phyloP scores from a whole-genome alignment of 1,284 basidiomycete genomes.

The Marasmius oreades region DNA sequence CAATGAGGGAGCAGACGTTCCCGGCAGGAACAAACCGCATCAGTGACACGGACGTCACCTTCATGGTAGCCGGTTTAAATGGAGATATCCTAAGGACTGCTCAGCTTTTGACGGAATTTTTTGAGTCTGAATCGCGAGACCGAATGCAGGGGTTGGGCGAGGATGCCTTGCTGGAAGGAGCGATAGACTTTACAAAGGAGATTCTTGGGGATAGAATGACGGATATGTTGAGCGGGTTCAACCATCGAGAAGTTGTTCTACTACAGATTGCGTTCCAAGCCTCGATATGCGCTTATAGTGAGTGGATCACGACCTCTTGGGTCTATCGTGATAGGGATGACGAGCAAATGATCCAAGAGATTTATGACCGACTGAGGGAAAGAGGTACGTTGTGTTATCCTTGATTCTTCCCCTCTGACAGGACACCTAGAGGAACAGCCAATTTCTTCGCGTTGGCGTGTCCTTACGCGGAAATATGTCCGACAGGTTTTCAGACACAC shows the following conservation, averaged over 20 bases:
- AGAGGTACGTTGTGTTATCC: constrained; percentile 25
- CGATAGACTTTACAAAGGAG: constrained; percentile 6
- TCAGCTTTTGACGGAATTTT: constrained; percentile 34
- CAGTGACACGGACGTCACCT: constrained; percentile 40
- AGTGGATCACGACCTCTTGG: constrained; percentile 41
- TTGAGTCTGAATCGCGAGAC: neutral
- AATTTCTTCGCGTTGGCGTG: constrained; percentile 40
- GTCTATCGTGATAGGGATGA: constrained; percentile 36
- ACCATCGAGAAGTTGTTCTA: constrained; percentile 37
- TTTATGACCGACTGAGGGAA: constrained; percentile 36
- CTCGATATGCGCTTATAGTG: constrained; percentile 31
- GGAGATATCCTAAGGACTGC: constrained; percentile 42
- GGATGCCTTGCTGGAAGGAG: neutral
- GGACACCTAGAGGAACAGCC: constrained; percentile 32
- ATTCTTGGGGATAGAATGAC: constrained; percentile 1
- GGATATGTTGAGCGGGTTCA: constrained; percentile 1
- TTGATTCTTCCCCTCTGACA: constrained; percentile 10
- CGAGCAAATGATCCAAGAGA: constrained; percentile 23
- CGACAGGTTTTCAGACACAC: constrained; percentile 8
- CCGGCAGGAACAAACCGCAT: constrained; percentile 39
- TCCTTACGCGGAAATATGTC: constrained; percentile 29
- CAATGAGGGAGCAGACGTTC: constrained; percentile 29
- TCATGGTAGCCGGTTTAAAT: constrained; percentile 38
- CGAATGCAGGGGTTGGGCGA: neutral
- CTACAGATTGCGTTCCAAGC: constrained; percentile 46